These are phyloP conservation scores for Phylloporus rhodoxanthus DNA, from an alignment of 768 basidiomycete species.

Conservation along the genomic window DNA sequence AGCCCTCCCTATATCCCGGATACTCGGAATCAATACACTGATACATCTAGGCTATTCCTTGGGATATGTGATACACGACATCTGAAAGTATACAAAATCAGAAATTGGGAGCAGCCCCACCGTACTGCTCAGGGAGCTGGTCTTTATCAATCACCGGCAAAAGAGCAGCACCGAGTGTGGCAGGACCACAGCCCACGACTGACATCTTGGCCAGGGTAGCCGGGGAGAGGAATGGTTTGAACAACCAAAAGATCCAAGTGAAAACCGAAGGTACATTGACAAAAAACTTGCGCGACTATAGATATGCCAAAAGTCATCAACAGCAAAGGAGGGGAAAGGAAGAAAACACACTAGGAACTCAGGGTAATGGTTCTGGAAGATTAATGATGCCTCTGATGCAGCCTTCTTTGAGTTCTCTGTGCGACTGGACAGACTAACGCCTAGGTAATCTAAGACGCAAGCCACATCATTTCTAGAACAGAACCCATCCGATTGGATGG, in stretches of 20 bases:
- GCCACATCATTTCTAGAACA: background rate
- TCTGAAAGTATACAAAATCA: background rate
- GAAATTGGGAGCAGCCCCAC: constrained; percentile 46
- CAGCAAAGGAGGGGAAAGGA: background rate
- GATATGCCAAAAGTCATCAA: background rate
- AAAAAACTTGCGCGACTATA: background rate
- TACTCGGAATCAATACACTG: too few relatives aligned
- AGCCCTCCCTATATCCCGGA: too few relatives aligned
- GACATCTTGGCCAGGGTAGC: constrained; percentile 37
- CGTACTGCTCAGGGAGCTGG: constrained; percentile 43
- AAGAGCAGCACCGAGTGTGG: constrained; percentile 54
- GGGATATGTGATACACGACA: too few relatives aligned
- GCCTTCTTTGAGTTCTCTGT: constrained; percentile 74
- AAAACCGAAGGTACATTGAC: constrained; percentile 71
- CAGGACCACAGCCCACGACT: constrained; percentile 37
- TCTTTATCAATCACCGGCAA: constrained; percentile 48
- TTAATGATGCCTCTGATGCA: constrained; percentile 64
- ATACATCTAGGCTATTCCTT: too few relatives aligned
- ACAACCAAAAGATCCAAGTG: constrained; percentile 75
- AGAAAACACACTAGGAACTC: constrained; percentile 54
- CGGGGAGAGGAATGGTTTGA: constrained; percentile 67
- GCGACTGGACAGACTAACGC: constrained; percentile 58
- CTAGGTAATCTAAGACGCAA: constrained; percentile 58
- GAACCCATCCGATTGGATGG: background rate
- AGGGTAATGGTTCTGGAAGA: constrained; percentile 75